Conservation (phyloP, 2,329 filamentous ascomycete species). For the Pyricularia grisea region DNA sequence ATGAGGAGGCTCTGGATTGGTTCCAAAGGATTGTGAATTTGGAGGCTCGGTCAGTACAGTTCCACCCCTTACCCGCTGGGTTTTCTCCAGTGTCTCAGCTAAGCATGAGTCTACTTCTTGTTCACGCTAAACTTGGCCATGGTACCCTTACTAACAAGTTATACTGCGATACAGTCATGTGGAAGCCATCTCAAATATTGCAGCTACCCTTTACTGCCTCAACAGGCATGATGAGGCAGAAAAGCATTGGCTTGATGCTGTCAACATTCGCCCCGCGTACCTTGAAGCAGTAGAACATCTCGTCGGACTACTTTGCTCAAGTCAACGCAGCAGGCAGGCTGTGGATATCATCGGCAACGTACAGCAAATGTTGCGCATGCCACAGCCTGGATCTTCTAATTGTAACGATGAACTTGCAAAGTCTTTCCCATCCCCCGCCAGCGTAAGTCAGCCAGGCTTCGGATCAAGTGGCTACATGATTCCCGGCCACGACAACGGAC, state of each 20-base stretch:
- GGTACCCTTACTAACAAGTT: neutral
- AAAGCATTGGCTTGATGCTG: constrained; percentile 74
- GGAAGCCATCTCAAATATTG: constrained; percentile 88
- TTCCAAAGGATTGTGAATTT: constrained; percentile 55
- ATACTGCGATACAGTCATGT: constrained; percentile 53
- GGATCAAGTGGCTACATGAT: constrained; percentile 79
- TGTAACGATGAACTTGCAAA: neutral
- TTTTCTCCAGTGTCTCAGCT: neutral
- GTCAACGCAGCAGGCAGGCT: constrained; percentile 73
- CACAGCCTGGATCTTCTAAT: constrained; percentile 2
- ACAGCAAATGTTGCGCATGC: constrained; percentile 58
- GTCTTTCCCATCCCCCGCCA: neutral
- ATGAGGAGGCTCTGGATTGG: constrained; percentile 66
- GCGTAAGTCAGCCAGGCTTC: constrained; percentile 38
- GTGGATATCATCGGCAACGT: constrained; percentile 81
- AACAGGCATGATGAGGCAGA: constrained; percentile 77
- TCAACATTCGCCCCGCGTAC: constrained; percentile 75
- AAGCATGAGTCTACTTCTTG: neutral
- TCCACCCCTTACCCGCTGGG: neutral
- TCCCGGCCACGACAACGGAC: constrained; percentile 77
- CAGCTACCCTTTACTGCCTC: constrained; percentile 78
- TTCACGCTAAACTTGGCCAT: neutral
- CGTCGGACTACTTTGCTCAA: constrained; percentile 75
- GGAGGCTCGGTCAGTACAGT: constrained; percentile 40
- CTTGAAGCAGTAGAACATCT: constrained; percentile 94